Conservation (phyloP, 768 basidiomycete species). For the Tricholoma bakamatsutake region DNA sequence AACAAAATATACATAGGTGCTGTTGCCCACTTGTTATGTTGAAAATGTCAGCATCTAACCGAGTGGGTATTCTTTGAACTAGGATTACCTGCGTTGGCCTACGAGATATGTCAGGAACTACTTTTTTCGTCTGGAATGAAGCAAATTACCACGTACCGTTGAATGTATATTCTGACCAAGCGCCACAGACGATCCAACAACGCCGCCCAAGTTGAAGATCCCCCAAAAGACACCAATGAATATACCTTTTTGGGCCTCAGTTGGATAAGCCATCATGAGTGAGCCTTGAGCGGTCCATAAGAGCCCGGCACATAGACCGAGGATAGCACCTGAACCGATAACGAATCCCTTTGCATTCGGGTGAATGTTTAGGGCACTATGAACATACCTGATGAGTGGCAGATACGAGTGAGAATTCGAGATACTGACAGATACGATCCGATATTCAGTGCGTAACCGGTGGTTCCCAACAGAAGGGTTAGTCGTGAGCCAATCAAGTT, state of each 20-base stretch:
- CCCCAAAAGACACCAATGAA: conserved; percentile 81
- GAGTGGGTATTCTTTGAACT: neutral
- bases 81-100: conserved; percentile 39
- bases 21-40: conserved; percentile 48
- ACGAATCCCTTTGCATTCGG: conserved; percentile 55
- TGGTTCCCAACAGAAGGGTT: conserved; percentile 68
- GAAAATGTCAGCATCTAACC: neutral
- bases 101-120: conserved; percentile 3
- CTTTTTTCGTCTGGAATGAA: conserved; percentile 12
- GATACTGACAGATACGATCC: conserved; percentile 60
- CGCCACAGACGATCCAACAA: conserved; percentile 73
- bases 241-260: conserved; percentile 69
- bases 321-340: conserved; percentile 63
- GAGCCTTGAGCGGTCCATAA: conserved; percentile 86
- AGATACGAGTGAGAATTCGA: neutral
- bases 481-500: conserved; percentile 74
- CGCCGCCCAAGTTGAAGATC: conserved; percentile 78
- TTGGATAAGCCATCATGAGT: conserved; percentile 80
- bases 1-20: conserved; percentile 61
- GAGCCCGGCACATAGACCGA: conserved; percentile 66
- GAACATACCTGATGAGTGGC: neutral
- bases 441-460: conserved; percentile 74
- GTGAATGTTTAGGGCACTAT: conserved; percentile 67
- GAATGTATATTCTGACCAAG: conserved; percentile 67
- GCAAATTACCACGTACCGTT: conserved; percentile 31